phyloP scores from a whole-genome alignment of 2,329 filamentous ascomycete species.

The Blastomyces silverae region DNA sequence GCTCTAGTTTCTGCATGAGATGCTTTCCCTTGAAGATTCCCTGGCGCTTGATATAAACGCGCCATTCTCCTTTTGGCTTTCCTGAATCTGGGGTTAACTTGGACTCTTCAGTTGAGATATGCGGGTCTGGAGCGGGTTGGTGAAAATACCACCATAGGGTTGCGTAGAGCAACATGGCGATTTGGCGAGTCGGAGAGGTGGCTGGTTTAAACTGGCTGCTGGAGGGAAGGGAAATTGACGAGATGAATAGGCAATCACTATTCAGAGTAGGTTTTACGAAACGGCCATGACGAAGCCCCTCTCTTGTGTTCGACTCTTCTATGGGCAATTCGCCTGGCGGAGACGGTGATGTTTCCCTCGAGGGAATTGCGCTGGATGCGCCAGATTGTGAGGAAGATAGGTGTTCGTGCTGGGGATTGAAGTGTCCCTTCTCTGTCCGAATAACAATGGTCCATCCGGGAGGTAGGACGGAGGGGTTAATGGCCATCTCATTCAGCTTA shows the following conservation, averaged over 20 bases:
- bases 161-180: conserved; percentile 95
- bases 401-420: neutral
- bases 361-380: neutral
- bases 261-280: conserved; percentile 69
- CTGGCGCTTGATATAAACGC: conserved; percentile 73
- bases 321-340: neutral
- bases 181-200: conserved; percentile 74
- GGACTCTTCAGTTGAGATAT: conserved; percentile 57
- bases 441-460: conserved; percentile 86
- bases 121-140: conserved; percentile 63
- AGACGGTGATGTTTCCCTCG: neutral
- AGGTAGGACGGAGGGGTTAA: conserved; percentile 61
- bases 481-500: conserved; percentile 69
- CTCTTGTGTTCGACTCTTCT: neutral
- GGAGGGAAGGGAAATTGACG: conserved; percentile 78
- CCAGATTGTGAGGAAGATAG: conserved; percentile 13
- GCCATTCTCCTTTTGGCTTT: conserved; percentile 77
- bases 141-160: conserved; percentile 98
- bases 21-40: conserved; percentile 82
- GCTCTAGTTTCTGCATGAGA: conserved; percentile 80
- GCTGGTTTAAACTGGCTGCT: conserved; percentile 72
- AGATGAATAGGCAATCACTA: conserved; percentile 81
- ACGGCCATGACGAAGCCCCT: conserved; percentile 40
- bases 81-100: conserved; percentile 60
- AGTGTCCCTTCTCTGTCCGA: conserved; percentile 44